A percentile compares a stretch with the other conserved stretches of the same genome.
Conservation (phyloP, 129 eudicot species). For the Glebionis coronaria region DNA sequence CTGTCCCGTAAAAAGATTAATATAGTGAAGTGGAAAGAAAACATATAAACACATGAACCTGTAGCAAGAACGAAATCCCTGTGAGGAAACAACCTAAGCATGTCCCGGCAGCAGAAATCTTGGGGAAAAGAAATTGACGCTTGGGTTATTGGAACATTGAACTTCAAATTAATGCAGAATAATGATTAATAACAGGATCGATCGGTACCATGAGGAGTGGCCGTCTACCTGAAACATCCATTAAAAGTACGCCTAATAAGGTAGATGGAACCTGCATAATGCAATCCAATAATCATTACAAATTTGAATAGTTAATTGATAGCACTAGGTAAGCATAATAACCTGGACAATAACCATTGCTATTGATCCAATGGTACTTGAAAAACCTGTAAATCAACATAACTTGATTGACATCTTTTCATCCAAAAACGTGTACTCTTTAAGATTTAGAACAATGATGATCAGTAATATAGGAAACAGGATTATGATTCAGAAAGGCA, state of each 20-base stretch:
- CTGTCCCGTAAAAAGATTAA: not conserved
- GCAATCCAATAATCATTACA: not conserved
- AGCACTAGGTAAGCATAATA: not conserved
- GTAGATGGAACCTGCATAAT: conserved; percentile 65
- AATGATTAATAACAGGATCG: not conserved
- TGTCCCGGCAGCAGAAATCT: conserved; percentile 85
- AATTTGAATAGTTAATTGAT: not conserved
- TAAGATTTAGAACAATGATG: not conserved
- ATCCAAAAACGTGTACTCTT: not conserved
- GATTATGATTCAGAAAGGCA: not conserved
- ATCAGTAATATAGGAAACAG: not conserved
- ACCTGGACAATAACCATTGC: conserved; percentile 89
- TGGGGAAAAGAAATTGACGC: conserved; percentile 12
- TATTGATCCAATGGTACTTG: conserved; percentile 61
- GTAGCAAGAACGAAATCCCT: conserved; percentile 69
- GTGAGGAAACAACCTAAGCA: conserved; percentile 68
- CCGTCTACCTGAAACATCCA: conserved; percentile 79
- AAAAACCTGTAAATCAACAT: conserved; percentile 50
- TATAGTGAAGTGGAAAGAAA: not conserved
- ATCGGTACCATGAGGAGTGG: conserved; percentile 72
- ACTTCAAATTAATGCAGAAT: not conserved
- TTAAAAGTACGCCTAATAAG: conserved; percentile 65
- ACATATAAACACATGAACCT: conserved; percentile 46
- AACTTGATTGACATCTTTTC: not conserved
- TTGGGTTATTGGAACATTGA: not conserved